Percentiles rank a stretch among this genome's conserved stretches.
Evolutionary conservation across 2,329 filamentous ascomycete genomes (phyloP).

Genomic region (Aureobasidium subglaciale): DNA sequence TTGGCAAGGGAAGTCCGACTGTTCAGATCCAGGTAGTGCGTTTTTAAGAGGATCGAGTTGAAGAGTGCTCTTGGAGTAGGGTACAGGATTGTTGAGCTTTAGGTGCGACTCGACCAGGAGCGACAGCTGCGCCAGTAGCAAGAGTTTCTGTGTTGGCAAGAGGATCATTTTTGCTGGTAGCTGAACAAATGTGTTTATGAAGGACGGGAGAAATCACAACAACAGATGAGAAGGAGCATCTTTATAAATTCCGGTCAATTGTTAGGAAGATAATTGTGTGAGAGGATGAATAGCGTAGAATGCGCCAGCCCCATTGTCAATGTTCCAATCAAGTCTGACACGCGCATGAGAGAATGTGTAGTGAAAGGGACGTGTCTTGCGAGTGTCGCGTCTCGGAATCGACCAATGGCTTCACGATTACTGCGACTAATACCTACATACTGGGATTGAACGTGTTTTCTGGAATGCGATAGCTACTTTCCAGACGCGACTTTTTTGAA

Average conservation of each 20-base stretch:
- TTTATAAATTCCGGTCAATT: slow-evolving; percentile 6
- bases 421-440: not conserved
- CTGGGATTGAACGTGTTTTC: not conserved
- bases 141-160: not conserved
- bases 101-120: slow-evolving; percentile 62
- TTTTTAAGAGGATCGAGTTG: slow-evolving; percentile 58
- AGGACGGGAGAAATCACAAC: not conserved
- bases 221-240: not conserved
- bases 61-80: slow-evolving; percentile 49
- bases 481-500: not conserved
- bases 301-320: slow-evolving; percentile 12
- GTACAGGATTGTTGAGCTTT: slow-evolving; percentile 60
- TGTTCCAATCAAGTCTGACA: not conserved
- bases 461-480: not conserved
- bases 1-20: slow-evolving; percentile 71
- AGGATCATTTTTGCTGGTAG: not conserved
- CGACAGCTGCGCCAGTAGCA: slow-evolving; percentile 8
- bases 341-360: not conserved
- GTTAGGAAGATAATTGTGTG: not conserved
- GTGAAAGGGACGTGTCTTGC: slow-evolving; percentile 5
- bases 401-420: not conserved
- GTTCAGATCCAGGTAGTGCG: slow-evolving; percentile 37
- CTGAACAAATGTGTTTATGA: not conserved
- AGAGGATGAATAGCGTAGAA: not conserved
- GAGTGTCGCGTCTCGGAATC: not conserved